Evolutionary conservation across 495 filamentous ascomycete genomes (phyloP).

Genomic region (Neurospora sp.): DNA sequence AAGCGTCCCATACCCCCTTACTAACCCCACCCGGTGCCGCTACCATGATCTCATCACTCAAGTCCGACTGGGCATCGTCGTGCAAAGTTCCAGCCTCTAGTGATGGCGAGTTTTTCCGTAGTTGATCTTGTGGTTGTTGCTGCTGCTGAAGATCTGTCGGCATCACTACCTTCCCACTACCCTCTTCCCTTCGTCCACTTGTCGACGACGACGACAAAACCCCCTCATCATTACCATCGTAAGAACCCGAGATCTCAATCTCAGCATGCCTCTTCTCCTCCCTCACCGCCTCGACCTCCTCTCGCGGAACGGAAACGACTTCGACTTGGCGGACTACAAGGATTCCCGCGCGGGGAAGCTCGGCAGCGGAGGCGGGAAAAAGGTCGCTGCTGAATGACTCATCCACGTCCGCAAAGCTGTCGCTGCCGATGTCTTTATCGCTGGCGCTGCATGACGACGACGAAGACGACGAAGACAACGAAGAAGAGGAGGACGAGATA

Average conservation of each 20-base stretch:
- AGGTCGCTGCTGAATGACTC: neutral
- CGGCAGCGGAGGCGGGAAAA: neutral
- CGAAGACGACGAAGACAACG: neutral
- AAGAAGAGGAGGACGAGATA: neutral
- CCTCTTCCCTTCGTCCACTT: neutral
- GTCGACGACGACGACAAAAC: neutral
- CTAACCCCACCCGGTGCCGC: neutral
- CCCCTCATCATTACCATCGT: neutral
- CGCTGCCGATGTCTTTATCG: neutral
- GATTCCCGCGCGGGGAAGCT: neutral
- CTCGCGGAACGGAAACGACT: neutral
- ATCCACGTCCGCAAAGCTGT: neutral
- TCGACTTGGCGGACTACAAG: neutral
- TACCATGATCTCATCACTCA: neutral
- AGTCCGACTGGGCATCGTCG: neutral
- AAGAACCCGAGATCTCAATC: neutral
- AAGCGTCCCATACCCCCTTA: neutral
- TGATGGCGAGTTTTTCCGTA: neutral
- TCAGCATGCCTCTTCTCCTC: neutral
- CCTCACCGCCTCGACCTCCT: neutral
- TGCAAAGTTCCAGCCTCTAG: neutral
- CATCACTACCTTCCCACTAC: neutral
- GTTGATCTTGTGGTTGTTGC: neutral
- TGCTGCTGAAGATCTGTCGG: neutral
- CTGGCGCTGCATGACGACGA: neutral